A percentile compares a stretch with the other conserved stretches of the same genome.
These are phyloP conservation scores for Solanum hybrid DNA, from an alignment of 305 asterid genomes.

Conservation along the genomic window DNA sequence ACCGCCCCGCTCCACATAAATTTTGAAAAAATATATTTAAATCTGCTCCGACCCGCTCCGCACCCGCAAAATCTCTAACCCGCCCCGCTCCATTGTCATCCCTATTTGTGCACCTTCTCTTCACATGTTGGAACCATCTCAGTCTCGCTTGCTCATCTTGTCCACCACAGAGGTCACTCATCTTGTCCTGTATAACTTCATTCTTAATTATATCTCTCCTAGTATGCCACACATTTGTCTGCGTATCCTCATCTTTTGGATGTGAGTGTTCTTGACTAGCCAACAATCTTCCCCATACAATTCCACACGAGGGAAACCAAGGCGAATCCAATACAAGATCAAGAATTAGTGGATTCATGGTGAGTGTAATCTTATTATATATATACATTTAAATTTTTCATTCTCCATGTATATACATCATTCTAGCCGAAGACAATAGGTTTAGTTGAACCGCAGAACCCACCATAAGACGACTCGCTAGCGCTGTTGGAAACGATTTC, in stretches of 20 bases:
- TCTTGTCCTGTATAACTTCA: neutral
- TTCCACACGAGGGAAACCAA: neutral
- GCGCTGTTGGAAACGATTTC: neutral
- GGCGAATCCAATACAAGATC: neutral
- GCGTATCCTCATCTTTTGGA: neutral
- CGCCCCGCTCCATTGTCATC: too few relatives aligned
- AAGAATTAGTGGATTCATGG: neutral
- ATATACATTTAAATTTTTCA: neutral
- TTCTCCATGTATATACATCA: neutral
- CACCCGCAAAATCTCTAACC: too few relatives aligned
- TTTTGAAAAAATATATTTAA: too few relatives aligned
- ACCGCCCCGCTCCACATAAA: neutral
- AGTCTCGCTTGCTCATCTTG: neutral
- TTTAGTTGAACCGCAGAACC: neutral
- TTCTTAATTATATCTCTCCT: neutral
- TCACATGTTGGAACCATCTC: neutral
- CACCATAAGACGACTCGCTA: neutral
- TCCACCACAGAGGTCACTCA: neutral
- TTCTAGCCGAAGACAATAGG: neutral
- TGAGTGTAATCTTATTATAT: neutral
- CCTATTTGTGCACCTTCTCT: neutral
- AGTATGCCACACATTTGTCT: neutral
- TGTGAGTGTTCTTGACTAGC: neutral
- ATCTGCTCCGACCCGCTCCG: too few relatives aligned
- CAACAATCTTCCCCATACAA: neutral